Evolutionary conservation across 352 stramenopile genomes (phyloP).

Genomic region (Pythium myriotylum): DNA sequence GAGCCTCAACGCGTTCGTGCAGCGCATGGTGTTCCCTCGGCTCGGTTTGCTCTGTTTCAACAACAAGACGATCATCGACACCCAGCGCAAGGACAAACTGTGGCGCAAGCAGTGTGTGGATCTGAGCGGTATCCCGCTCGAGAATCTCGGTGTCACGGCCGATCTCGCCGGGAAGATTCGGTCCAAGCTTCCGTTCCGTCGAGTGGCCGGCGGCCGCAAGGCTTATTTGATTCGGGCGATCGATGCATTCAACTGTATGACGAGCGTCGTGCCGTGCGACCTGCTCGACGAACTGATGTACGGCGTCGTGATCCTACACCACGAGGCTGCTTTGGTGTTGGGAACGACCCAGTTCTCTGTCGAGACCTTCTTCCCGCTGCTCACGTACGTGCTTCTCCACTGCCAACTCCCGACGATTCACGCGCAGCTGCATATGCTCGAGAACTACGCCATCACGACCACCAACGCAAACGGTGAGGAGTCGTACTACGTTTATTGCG

Average conservation of each 20-base stretch:
- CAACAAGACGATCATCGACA: conserved; percentile 65
- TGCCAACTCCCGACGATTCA: conserved; percentile 72
- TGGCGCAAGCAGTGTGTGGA: conserved; percentile 78
- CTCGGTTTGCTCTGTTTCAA: conserved; percentile 77
- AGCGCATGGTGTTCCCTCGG: conserved; percentile 76
- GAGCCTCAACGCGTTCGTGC: conserved; percentile 75
- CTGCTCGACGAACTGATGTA: conserved; percentile 86
- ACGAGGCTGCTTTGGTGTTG: conserved; percentile 85
- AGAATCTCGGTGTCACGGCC: conserved; percentile 54
- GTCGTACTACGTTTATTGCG: conserved; percentile 90
- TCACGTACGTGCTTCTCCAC: conserved; percentile 82
- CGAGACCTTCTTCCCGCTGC: conserved; percentile 85
- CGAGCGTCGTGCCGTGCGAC: conserved; percentile 80
- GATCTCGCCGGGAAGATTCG: conserved; percentile 71
- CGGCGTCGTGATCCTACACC: conserved; percentile 79
- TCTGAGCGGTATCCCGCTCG: conserved; percentile 64
- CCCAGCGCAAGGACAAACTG: conserved; percentile 81
- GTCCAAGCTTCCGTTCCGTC: conserved; percentile 50
- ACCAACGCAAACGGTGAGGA: conserved; percentile 84
- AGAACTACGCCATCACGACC: conserved; percentile 82
- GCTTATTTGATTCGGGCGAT: conserved; percentile 71
- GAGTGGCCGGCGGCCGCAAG: conserved; percentile 32
- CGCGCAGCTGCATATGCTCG: conserved; percentile 78
- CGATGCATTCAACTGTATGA: conserved; percentile 82
- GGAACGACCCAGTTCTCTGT: conserved; percentile 87